Conservation (phyloP, 1,139 yeast genomes). For the Trichomonascaceae sp. region DNA sequence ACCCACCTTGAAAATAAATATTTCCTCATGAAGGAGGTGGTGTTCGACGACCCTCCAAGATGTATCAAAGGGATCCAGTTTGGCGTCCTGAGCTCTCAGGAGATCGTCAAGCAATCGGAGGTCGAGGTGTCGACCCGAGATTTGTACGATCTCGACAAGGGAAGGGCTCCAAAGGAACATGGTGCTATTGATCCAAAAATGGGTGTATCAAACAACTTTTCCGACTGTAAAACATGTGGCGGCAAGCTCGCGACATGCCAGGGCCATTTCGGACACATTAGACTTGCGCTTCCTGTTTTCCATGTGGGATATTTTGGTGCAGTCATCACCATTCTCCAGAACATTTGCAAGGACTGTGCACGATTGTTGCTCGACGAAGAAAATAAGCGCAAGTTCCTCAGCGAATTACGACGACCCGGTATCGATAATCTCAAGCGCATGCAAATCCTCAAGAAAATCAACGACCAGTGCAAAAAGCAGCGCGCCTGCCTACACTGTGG, state of each 20-base stretch:
- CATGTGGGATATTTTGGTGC: constrained; percentile 96
- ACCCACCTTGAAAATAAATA: too few relatives aligned
- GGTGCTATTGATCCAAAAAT: constrained; percentile 88
- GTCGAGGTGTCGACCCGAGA: constrained; percentile 89
- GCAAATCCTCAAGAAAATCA: constrained; percentile 68
- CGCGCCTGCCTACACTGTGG: constrained; percentile 82
- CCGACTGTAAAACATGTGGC: constrained; percentile 82
- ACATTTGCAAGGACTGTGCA: constrained; percentile 80
- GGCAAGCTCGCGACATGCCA: constrained; percentile 91
- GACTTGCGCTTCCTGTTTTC: constrained; percentile 88
- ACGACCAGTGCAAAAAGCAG: constrained; percentile 92
- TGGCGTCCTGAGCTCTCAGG: constrained; percentile 82
- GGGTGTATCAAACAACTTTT: constrained; percentile 85
- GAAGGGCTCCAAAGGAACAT: constrained; percentile 60
- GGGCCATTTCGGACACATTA: constrained; percentile 95
- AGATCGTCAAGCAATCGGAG: constrained; percentile 86
- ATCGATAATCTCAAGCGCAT: constrained; percentile 84
- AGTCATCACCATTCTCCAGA: constrained; percentile 76
- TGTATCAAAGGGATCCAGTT: constrained; percentile 84
- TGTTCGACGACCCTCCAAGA: constrained; percentile 78
- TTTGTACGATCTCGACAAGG: constrained; percentile 78
- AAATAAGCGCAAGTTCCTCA: constrained; percentile 51
- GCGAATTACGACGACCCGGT: constrained; percentile 75
- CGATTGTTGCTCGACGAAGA: constrained; percentile 62
- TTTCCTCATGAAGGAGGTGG: constrained; percentile 57